Percentiles rank a stretch among this genome's conserved stretches.
phyloP scores from a whole-genome alignment of 2,329 filamentous ascomycete species.

The Botrytis fragariae region DNA sequence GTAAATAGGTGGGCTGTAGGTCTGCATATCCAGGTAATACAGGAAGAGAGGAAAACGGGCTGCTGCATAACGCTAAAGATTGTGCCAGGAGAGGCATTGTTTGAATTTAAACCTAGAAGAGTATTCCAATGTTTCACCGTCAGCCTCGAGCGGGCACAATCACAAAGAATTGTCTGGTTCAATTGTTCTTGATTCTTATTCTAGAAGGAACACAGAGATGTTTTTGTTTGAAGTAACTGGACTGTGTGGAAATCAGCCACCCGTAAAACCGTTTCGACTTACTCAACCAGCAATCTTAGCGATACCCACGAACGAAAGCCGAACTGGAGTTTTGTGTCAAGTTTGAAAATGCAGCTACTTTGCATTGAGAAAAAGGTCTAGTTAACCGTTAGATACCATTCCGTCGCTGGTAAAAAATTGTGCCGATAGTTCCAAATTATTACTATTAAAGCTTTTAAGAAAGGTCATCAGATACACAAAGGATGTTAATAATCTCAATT shows the following conservation, averaged over 20 bases:
- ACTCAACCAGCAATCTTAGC: constrained; percentile 1
- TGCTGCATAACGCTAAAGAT: constrained; percentile 27
- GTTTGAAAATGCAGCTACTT: constrained; percentile 27
- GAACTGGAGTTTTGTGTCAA: constrained; percentile 9
- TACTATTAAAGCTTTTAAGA: not conserved
- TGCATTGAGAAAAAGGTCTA: constrained; percentile 17
- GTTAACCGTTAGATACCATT: constrained; percentile 16
- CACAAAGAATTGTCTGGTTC: constrained; percentile 24
- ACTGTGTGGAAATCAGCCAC: constrained; percentile 19
- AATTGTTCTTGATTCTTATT: constrained; percentile 21
- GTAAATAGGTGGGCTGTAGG: constrained; percentile 19
- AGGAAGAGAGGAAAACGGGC: constrained; percentile 17
- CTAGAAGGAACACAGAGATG: constrained; percentile 22
- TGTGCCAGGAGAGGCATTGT: constrained; percentile 20
- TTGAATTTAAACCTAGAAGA: constrained; percentile 20
- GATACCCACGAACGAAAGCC: not conserved
- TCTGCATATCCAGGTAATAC: constrained; percentile 24
- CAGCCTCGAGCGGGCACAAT: constrained; percentile 34
- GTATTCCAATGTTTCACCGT: constrained; percentile 28
- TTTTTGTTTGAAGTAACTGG: constrained; percentile 7
- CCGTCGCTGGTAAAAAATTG: constrained; percentile 8
- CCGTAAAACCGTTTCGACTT: constrained; percentile 12
- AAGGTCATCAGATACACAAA: constrained; percentile 1
- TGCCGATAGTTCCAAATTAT: constrained; percentile 13
- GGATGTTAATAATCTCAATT: constrained; percentile 4